Base-by-base conservation (phyloP, 1,284 basidiomycete genomes). In the Rhodofomes roseus region DNA sequence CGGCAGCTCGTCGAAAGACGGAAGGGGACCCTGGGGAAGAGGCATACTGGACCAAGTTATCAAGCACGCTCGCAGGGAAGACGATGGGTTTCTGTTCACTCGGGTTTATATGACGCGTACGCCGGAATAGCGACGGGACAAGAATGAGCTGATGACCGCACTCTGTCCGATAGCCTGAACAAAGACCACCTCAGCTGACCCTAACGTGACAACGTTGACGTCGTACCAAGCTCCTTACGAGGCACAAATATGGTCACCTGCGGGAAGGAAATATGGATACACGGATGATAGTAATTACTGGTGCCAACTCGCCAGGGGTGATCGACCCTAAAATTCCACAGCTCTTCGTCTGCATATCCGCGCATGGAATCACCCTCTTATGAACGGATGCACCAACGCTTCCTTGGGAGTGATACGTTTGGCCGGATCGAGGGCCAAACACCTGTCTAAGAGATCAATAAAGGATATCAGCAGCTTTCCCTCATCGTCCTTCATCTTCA, bases 371-470 rank as follows among this genome's bases (percentile, higher is more conserved):
- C 69, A 88, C 58, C 89, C 89, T 60, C 90, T 77, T 60, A 96
- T 86, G 76, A 97, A 98, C 0, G 93, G 86, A 74, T 98, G 96
- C 9, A 82, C 74, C 51, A 98, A 79, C 12, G 94, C 95, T 70
- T 98, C 95, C 66, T 90, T 86, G 0, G 95, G 93, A 16, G 86
- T 90, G 57, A 98, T 87, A 63, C 96, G 79, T 69, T 92, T 87
- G 40, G 86, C 81, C 0, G 96, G 93, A 73, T 99, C 97, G n/a
- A 99, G 80, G 46, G 87, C 82, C 39, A 98, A 80, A 72, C 95
- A 97, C 72, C 92, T 95, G 68, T 98, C 95, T 58, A 99, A 75
- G 54, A 99, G 74, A 71, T 99, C 96, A 48, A 97, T 83, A 70
- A 99, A 97, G 14, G 86, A 84, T 52, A 83, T 74, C n/a, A 97